Base-by-base conservation (phyloP, 495 filamentous ascomycete genomes). In the Parachaetomium inaequale region DNA sequence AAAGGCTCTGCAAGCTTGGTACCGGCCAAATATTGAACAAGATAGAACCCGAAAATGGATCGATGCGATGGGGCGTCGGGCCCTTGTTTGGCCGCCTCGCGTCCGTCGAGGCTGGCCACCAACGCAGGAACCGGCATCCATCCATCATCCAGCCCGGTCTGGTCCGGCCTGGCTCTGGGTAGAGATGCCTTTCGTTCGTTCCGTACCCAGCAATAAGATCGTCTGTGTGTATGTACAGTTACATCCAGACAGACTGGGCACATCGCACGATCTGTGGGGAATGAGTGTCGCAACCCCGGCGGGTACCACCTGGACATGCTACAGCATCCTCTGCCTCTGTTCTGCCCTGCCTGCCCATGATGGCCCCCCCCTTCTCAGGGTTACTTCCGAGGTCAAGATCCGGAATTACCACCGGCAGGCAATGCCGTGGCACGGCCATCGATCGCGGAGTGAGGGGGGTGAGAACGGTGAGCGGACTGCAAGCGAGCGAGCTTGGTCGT, bases 211-310 rank as follows among this genome's bases (percentile, higher is more conserved):
- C 14, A 40, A 40, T 10, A 15, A 40, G 36, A 40, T 40, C 36
- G 36, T 17, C 36, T 38, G 19, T 54, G 3, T 31, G 32, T 8
- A n/a, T 7, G 49, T 28, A 31, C 28, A 31, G 34, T n/a, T 31
- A 14, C 28, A 28, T 34, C 47, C 55, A 58, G 42, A 49, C 55
- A 5, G 55, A 42, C 53, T 12, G 51, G 32, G n/a, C 8, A 3
- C 42, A 58, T 49, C 55, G 55, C 43, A 58, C 55, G 55, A 58
- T 58, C 55, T 58, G 55, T 49, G 55, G 55, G 55, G 55, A 43
- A 55, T 40, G 55, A 43, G 43, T 40, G 42, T 58, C 28, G 38
- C 17, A 46, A 46, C 55, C 55, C 55, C 28, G 12, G 46, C 25
- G 55, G 55, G 28, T 58, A 46, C 40, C 17, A 58, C 55, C 55